Conservation (phyloP, 2,329 filamentous ascomycete species). For the Epicoccum sorghinum region DNA sequence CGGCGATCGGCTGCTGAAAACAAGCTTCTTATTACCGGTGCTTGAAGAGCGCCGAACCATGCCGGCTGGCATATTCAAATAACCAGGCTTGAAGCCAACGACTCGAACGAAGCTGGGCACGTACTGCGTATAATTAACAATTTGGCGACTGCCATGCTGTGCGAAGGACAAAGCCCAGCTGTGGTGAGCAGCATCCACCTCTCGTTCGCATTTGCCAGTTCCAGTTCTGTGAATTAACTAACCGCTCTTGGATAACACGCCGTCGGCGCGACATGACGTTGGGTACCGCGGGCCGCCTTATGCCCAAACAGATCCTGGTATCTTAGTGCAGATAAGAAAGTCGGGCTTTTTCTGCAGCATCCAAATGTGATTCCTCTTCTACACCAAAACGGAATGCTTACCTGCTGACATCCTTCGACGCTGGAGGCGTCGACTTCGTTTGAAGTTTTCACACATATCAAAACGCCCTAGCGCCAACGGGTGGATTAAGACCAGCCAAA, state of each 20-base stretch:
- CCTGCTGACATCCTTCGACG: constrained; percentile 26
- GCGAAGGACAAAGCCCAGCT: too few relatives aligned
- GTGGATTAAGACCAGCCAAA: constrained; percentile 1
- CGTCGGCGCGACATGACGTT: constrained; percentile 8
- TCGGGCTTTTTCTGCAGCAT: constrained; percentile 11
- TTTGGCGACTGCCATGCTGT: too few relatives aligned
- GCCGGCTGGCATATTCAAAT: too few relatives aligned
- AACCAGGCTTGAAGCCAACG: too few relatives aligned
- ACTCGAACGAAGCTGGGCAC: too few relatives aligned
- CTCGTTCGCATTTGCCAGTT: constrained; percentile 2
- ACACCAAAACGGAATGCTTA: constrained; percentile 23
- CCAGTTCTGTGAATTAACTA: neutral
- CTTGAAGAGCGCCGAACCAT: too few relatives aligned
- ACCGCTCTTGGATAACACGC: neutral
- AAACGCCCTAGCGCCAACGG: constrained; percentile 16
- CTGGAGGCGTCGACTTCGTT: constrained; percentile 25
- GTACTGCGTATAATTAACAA: too few relatives aligned
- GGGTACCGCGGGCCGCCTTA: constrained; percentile 9
- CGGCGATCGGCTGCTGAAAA: too few relatives aligned
- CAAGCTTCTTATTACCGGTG: too few relatives aligned
- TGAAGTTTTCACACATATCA: constrained; percentile 14
- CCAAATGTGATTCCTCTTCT: constrained; percentile 2
- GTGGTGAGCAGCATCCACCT: too few relatives aligned
- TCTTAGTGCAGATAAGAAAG: constrained; percentile 20
- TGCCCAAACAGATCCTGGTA: constrained; percentile 8